phyloP scores from a whole-genome alignment of 75 land plant genomes.

The Ceratopteris richardii region DNA sequence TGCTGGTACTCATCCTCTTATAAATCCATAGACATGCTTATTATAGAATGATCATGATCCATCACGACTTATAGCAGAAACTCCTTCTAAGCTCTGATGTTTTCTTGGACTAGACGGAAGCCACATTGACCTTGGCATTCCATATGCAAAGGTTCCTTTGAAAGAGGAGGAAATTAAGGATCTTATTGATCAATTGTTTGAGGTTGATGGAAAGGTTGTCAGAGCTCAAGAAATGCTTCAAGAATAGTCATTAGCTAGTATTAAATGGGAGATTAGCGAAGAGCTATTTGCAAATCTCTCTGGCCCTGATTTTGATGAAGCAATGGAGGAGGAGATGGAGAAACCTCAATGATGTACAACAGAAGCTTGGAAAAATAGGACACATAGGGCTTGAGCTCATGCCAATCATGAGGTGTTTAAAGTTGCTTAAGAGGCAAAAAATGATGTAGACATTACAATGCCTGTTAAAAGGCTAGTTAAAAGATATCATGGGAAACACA shows the following conservation, averaged over 20 bases:
- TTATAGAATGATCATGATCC: no score
- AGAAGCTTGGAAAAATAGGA: slow-evolving; percentile 87
- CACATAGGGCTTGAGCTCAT: slow-evolving; percentile 80
- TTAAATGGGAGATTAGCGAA: slow-evolving; percentile 51
- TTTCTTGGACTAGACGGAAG: no score
- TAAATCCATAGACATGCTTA: no score
- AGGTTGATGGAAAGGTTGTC: slow-evolving; percentile 87
- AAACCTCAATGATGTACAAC: slow-evolving; percentile 74
- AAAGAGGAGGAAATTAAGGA: slow-evolving; percentile 77
- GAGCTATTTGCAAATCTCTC: slow-evolving; percentile 59
- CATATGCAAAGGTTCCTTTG: slow-evolving; percentile 58
- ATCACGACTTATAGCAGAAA: no score
- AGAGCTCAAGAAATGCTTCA: slow-evolving; percentile 91
- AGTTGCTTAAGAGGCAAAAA: slow-evolving; percentile 51
- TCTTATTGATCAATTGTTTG: slow-evolving; percentile 57
- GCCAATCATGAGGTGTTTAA: slow-evolving; percentile 44
- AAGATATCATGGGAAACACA: slow-evolving; percentile 76
- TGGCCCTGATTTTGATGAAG: slow-evolving; percentile 71
- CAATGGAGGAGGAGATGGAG: slow-evolving; percentile 83
- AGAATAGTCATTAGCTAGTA: slow-evolving; percentile 57
- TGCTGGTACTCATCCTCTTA: no score
- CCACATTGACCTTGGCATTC: no score
- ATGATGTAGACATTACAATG: slow-evolving; percentile 40
- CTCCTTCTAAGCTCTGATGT: no score
- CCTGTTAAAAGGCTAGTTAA: slow-evolving; percentile 66